Evolutionary conservation across 2,329 filamentous ascomycete species (phyloP), one percentile per base, ranked within the genome.

Genomic region (Pseudohalonectria lignicola): DNA sequence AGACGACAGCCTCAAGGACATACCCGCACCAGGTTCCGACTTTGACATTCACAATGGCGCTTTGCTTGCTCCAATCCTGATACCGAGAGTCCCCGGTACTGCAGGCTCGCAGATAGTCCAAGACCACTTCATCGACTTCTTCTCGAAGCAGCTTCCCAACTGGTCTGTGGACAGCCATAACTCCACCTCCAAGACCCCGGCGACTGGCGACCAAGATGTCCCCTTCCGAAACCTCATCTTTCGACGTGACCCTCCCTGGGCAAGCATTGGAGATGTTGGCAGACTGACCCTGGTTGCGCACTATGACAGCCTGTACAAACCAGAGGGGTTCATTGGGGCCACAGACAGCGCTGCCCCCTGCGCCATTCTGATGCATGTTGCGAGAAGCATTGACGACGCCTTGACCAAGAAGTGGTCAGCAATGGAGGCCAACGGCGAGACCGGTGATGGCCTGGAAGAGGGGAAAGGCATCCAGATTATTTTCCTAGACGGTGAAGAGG

Each of bases 311-410:
- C 83, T 94, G 60, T 70, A 82, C 41, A 67, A 67, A 19, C 90
- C 88, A 0, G 64, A 79, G 43, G 90, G 87, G 1, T 98, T 98
- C 56, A 83, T 98, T 41, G 92, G 92, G 1, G 92, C 90, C 1
- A 93, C 78, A 12, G 92, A 98, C 54, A 94, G 86, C 50, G 92
- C 92, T 1, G 92, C 85, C 15, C 88, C 92, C 9, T 96, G 90
- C 58, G 92, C 92, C 0, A 87, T 96, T 71, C 69, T 98, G 41
- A 73, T 98, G 75, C 85, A 94, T 55, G 77, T 82, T 11, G 85
- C 88, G 44, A 71, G 80, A 47, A 84, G 77, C 45, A 75, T 98
- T 33, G 88, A 96, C 51, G 69, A 64, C 2, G 86, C 84, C 3
- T 62, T 96, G 54, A 84, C 80, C 21, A 72, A 71, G 53, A 94